phyloP scores from a whole-genome alignment of 1,284 basidiomycete genomes.

The Leccinum cinnamomeum region DNA sequence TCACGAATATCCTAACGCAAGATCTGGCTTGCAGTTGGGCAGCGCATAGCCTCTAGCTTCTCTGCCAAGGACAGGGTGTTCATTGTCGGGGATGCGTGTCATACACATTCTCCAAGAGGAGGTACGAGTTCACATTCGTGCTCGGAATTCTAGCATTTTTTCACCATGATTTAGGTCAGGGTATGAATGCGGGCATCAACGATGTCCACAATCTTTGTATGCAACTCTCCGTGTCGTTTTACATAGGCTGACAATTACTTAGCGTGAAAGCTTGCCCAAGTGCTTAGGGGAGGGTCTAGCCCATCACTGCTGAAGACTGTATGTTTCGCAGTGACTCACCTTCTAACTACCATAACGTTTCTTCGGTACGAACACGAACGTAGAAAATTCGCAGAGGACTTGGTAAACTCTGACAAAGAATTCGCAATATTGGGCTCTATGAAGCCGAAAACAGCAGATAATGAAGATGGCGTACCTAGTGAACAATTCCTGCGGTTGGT shows the following conservation, averaged over 20 bases:
- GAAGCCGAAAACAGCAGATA: not conserved
- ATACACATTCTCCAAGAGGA: not conserved
- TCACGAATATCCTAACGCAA: not conserved
- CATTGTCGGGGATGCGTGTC: not conserved
- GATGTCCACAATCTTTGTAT: not conserved
- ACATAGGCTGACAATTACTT: not conserved
- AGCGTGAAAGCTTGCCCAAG: not conserved
- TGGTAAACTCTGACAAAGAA: not conserved
- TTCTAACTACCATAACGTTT: not conserved
- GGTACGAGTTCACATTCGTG: not conserved
- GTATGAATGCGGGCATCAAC: not conserved
- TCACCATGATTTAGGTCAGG: not conserved
- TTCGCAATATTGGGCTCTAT: not conserved
- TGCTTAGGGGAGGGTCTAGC: not conserved
- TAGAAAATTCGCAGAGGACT: not conserved
- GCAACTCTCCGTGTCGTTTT: not conserved
- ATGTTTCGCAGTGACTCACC: not conserved
- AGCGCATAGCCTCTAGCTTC: not conserved
- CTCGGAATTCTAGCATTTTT: not conserved
- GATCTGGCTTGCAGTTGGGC: not conserved
- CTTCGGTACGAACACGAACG: not conserved
- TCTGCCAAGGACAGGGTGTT: not conserved
- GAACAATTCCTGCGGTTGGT: not conserved
- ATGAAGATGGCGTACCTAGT: not conserved
- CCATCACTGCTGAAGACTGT: not conserved